Evolutionary conservation across 768 basidiomycete species (phyloP).

Genomic region (Chalciporus pseudorubinellus): DNA sequence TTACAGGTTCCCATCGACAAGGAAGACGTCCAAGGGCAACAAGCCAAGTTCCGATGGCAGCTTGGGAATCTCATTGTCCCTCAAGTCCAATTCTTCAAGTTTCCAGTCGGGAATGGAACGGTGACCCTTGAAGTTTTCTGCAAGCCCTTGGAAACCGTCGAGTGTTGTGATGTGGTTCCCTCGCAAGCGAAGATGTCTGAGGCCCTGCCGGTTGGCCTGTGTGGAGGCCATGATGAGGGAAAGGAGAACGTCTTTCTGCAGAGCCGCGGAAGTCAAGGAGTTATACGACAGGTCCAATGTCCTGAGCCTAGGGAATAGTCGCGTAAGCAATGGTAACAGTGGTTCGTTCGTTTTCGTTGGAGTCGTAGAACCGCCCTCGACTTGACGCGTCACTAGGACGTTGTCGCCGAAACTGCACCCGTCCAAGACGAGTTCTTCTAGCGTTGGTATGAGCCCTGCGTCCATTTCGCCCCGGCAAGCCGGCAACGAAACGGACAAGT

Average conservation of each 20-base stretch:
- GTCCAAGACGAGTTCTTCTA: conserved; percentile 75
- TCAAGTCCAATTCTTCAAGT: conserved; percentile 77
- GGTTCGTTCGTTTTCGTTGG: conserved; percentile 50
- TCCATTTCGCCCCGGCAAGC: conserved; percentile 25
- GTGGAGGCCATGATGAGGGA: conserved; percentile 50
- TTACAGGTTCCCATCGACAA: conserved; percentile 84
- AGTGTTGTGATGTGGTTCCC: conserved; percentile 67
- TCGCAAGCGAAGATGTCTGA: conserved; percentile 62
- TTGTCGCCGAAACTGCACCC: conserved; percentile 67
- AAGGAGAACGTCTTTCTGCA: conserved; percentile 48
- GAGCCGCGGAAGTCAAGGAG: conserved; percentile 50
- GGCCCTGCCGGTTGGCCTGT: conserved; percentile 43
- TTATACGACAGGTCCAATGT: conserved; percentile 80
- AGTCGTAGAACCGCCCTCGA: conserved; percentile 31
- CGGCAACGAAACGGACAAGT: conserved; percentile 62
- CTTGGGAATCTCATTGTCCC: conserved; percentile 77
- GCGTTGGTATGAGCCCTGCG: conserved; percentile 50
- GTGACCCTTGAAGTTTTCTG: conserved; percentile 65
- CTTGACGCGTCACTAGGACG: conserved; percentile 45
- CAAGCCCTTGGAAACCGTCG: conserved; percentile 58
- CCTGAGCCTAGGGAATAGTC: conserved; percentile 67
- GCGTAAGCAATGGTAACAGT: conserved; percentile 56
- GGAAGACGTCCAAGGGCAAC: conserved; percentile 73
- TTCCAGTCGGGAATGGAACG: conserved; percentile 65
- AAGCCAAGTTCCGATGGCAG: conserved; percentile 70